These are phyloP conservation scores for Diaporthe longicolla DNA, from an alignment of 2,329 filamentous ascomycete genomes.

Conservation along the genomic window DNA sequence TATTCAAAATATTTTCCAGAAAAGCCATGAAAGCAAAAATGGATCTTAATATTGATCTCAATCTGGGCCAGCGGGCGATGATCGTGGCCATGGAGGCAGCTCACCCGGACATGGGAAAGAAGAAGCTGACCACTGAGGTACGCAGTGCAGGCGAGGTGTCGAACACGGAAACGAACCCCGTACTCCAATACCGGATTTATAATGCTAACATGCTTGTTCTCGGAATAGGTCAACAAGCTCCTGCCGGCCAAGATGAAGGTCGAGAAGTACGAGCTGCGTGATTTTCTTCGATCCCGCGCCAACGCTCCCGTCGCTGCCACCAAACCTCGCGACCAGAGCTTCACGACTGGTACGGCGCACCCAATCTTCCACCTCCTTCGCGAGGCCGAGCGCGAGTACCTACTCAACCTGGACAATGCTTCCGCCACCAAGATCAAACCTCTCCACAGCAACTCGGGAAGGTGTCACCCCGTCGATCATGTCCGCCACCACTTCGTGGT, in stretches of 20 bases:
- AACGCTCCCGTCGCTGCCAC: background rate
- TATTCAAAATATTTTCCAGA: too few species aligned
- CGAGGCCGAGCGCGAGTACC: conserved; percentile 3
- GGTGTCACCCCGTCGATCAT: background rate
- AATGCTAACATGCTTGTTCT: background rate
- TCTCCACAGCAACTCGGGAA: background rate
- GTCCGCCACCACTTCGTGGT: conserved; percentile 8
- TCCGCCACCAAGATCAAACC: background rate
- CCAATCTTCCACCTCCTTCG: background rate
- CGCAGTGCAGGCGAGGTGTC: background rate
- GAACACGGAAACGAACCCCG: too few species aligned
- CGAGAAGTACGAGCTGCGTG: background rate
- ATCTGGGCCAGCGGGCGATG: background rate
- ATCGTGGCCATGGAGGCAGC: conserved; percentile 3
- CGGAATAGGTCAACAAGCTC: conserved; percentile 8
- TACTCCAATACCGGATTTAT: background rate
- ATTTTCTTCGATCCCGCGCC: background rate
- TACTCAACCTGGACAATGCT: background rate
- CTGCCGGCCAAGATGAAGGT: conserved; percentile 11
- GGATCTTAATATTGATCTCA: background rate
- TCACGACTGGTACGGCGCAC: background rate
- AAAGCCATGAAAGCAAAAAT: background rate
- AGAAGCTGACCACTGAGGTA: conserved; percentile 11
- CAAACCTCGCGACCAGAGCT: conserved; percentile 1
- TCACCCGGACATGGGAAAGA: background rate